Percentiles rank a stretch among this genome's conserved stretches.
Evolutionary conservation across 1,139 yeast species (phyloP).

Genomic region (Hanseniaspora sp.): DNA sequence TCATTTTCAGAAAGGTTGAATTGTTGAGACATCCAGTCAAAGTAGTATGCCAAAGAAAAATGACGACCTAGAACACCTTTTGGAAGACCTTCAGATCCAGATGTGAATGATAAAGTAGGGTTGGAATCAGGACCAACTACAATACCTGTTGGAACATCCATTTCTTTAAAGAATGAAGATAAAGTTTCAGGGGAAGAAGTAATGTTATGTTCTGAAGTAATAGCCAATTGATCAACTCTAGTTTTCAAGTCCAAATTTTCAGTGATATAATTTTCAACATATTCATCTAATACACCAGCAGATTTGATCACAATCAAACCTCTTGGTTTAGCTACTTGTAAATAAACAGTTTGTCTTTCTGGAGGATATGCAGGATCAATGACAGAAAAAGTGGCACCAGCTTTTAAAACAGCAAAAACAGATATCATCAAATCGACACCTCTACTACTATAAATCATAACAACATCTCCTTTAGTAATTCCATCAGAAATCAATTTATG

Average conservation of each 20-base stretch:
- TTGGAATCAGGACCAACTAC: conserved; percentile 94
- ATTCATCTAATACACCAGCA: conserved; percentile 70
- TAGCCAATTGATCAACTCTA: conserved; percentile 62
- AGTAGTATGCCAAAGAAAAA: conserved; percentile 88
- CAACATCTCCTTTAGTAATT: conserved; percentile 81
- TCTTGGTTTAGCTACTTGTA: conserved; percentile 83
- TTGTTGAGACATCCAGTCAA: conserved; percentile 94
- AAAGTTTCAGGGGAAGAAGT: conserved; percentile 41
- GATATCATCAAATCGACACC: conserved; percentile 95
- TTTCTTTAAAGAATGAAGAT: conserved; percentile 36
- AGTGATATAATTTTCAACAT: conserved; percentile 65
- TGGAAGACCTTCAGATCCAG: conserved; percentile 97
- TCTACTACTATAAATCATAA: conserved; percentile 93
- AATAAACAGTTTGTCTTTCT: conserved; percentile 85
- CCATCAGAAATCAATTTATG: conserved; percentile 76
- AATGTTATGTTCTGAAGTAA: conserved; percentile 66
- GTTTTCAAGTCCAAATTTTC: conserved; percentile 62
- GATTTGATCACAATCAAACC: conserved; percentile 82
- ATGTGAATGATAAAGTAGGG: conserved; percentile 94
- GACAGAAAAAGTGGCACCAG: conserved; percentile 97
- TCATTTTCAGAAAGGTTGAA: conserved; percentile 71
- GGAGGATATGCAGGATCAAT: conserved; percentile 99
- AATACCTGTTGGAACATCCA: conserved; percentile 65
- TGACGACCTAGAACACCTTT: conserved; percentile 98
- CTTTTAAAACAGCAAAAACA: conserved; percentile 93